Evolutionary conservation across 768 basidiomycete species (phyloP).

Genomic region (Albatrellus ellisii): DNA sequence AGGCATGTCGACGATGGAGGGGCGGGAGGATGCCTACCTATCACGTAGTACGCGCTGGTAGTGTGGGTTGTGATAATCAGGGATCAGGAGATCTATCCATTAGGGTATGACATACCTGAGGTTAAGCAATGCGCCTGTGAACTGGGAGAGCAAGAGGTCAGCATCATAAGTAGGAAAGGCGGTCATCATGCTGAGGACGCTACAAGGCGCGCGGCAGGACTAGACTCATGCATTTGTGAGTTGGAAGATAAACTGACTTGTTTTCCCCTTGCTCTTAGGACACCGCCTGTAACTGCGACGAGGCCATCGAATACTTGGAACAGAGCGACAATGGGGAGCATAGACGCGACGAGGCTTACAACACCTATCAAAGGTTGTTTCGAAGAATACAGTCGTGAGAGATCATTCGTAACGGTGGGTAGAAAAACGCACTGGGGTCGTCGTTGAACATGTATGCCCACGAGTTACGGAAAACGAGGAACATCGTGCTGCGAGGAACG

Average conservation of each 20-base stretch:
- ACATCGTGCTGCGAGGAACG: conserved; percentile 21
- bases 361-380: conserved; percentile 16
- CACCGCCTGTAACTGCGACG: conserved; percentile 52
- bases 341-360: conserved; percentile 34
- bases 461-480: conserved; percentile 29
- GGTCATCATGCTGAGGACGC: not conserved
- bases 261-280: conserved; percentile 75
- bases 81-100: not conserved
- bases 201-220: no score
- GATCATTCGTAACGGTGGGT: not conserved
- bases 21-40: no score
- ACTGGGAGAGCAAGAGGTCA: conserved; percentile 22
- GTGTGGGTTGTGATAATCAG: not conserved
- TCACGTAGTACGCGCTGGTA: conserved; percentile 58
- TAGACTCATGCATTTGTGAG: no score
- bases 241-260: conserved; percentile 28
- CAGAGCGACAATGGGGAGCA: conserved; percentile 52
- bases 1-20: no score
- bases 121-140: conserved; percentile 68
- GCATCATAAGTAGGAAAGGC: not conserved
- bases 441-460: conserved; percentile 53
- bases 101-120: conserved; percentile 34
- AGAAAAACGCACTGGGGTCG: conserved; percentile 24
- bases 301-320: conserved; percentile 84
- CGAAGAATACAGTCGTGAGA: not conserved